Evolutionary conservation across 2,329 filamentous ascomycete genomes (phyloP), one percentile per base, ranked within the genome.

Genomic region (Aspergillus sp.): DNA sequence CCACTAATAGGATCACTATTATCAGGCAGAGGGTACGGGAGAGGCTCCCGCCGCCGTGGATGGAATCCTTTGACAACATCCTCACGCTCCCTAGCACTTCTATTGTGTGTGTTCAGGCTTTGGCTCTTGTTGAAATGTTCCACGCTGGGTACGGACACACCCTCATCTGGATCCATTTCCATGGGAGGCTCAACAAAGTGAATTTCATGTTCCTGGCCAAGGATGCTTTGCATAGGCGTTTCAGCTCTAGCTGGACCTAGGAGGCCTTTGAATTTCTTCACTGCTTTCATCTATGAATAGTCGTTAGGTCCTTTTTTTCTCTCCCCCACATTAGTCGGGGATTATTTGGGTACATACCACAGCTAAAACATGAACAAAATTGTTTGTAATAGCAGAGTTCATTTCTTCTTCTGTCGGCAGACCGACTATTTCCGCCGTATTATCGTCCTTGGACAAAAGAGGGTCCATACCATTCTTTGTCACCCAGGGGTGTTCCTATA

Each of bases 351-450:
- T 12, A 60, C 71, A 53, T 81, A 91, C 89, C 64, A 98, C 90
- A 52, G 87, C 90, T 57, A 98, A 80, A 2, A 98, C 81, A 69
- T 95, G 89, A 58, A 88, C 88, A 84, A 98, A 92, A 69, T 92
- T 96, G 23, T 85, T 86, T 3, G 95, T 98, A 63, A 98, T 96
- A 14, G 95, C 95, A 62, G 89, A 86, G 67, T 91, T 91, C 69
- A 97, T 85, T 75, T 99, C 95, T 56, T 93, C 87, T 65, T 95
- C 90, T 57, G 93, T 98, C 1, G 93, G 93, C 5, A 87, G 85
- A 60, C 92, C 90, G 33, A 98, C 81, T 15, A 91, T 79, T 62
- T 92, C 83, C 11, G 88, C 85, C 44, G 90, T 96, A 66, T 99
- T 99, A 69, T 97, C 93, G 62, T 92, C 89, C 45, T 85, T 83